Evolutionary conservation across 352 stramenopile genomes (phyloP), one percentile per base, ranked within the genome.

Genomic region (Globisporangium paroecandrum): DNA sequence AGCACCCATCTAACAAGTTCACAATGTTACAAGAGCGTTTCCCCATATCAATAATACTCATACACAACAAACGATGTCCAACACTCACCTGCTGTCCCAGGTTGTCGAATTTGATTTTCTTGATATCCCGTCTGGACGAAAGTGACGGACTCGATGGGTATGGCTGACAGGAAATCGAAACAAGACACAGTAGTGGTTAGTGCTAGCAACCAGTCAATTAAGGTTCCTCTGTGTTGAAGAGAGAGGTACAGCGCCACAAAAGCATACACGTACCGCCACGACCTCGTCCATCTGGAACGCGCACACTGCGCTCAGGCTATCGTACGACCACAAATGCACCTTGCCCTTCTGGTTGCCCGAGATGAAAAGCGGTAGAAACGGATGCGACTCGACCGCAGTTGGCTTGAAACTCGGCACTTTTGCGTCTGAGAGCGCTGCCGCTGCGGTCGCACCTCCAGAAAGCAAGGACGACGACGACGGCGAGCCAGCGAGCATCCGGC

Each of bases 241-340:
- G 32, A 36, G 32, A 36, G 32, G 7, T 9, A 36, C 32, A 36
- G 32, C 32, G 7, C 32, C 54, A 66, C 24, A 3, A 67, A 67
- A 43, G 36, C 7, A 59, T 32, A 62, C 9, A 57, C 68, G 32
- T 77, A 93, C 86, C 73, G 77, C 58, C 15, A 91, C 76, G 10
- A 90, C 63, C 10, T 91, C 76, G n/a, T 83, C 81, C 13, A 74
- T 85, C 75, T 88, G 85, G 64, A 92, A 94, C 18, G 79, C 70
- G 57, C 74, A 90, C 38, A 90, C 69, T 18, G 82, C 66, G 69
- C 82, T 94, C 24, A 94, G 70, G 38, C 84, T 90, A 61, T 96
- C 89, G 67, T 87, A 96, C 0, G 87, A 91, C 89, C 87, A 96
- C 58, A 96, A 49, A 64, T 95, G 87, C 29, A 95, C 76, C 58